Base-by-base conservation (phyloP, 2,329 filamentous ascomycete genomes). In the Hirsutella thompsonii region DNA sequence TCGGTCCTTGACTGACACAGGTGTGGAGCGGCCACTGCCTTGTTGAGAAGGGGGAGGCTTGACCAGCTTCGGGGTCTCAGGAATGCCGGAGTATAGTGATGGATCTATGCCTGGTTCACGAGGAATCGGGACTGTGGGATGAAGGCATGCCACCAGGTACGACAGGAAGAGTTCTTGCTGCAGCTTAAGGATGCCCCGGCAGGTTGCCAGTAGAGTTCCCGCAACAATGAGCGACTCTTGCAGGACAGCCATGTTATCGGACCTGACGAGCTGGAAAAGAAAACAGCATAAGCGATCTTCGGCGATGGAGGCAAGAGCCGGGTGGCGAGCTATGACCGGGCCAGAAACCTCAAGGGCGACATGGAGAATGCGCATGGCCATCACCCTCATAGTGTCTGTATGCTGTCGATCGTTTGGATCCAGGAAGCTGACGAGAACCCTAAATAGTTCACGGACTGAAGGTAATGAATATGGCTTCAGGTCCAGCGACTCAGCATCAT, bases 111-210 rank as follows among this genome's bases (percentile, higher is more conserved):
- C 84, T 6, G 83, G 72, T 55, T 98, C 92, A 40, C 82, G 75
- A 0, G 93, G 92, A 53, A 98, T 96, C 42, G 94, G 88, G 23
- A 96, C 82, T n/a, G 81, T 79, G 5, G 90, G 89, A 59, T 96
- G 90, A 38, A 98, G 70, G 59, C 92, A 98, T 6, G 88, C 86
- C 19, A 98, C 85, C 38, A 98, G 64, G 55, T 98, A 98, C 1
- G 89, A 93, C 29, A 98, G 66, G 56, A 94, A 98, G 1, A 98
- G 71, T 62, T 98, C 92, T 62, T 98, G 92, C 56, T 98, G 92
- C 34, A 98, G 69, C 64, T 96, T 96, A 35, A 98, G 70, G 13
- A 95, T 85, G 23, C 79, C 79, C 46, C 92, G 78, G 55, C 92
- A 96, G 0, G 92, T 96, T 21, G 89, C 83, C 26, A 98, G 67